These are phyloP conservation scores for Calonectria montana DNA, from an alignment of 2,329 filamentous ascomycete species.

Conservation along the genomic window DNA sequence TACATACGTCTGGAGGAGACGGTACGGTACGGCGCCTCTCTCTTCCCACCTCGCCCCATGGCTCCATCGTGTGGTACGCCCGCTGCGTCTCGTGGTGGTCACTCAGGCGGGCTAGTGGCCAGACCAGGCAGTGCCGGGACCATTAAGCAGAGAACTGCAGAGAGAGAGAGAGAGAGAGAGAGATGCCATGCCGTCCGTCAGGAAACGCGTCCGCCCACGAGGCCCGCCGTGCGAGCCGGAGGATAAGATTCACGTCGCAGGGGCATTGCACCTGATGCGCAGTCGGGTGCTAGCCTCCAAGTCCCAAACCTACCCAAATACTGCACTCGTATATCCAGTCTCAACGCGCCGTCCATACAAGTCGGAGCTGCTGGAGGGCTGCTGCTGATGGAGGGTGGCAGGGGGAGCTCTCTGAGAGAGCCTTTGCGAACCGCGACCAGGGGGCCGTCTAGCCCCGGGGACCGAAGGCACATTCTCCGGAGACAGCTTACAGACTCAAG, in stretches of 20 bases:
- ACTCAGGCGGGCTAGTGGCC: slow-evolving; percentile 23
- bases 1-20: not conserved
- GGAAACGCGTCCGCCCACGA: not conserved
- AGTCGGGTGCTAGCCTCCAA: slow-evolving; percentile 13
- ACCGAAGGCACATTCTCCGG: slow-evolving; percentile 15
- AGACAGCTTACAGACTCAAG: slow-evolving; percentile 6
- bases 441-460: slow-evolving; percentile 8
- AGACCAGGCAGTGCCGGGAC: slow-evolving; percentile 7
- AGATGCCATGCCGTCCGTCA: not conserved
- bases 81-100: slow-evolving; percentile 35
- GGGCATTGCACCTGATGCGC: slow-evolving; percentile 9
- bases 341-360: not conserved
- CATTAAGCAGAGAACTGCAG: not conserved
- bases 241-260: not conserved
- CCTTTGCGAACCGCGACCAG: slow-evolving; percentile 16
- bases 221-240: not conserved
- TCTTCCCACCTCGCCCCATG: slow-evolving; percentile 17
- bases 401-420: slow-evolving; percentile 19
- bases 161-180: not conserved
- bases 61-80: slow-evolving; percentile 18
- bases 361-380: slow-evolving; percentile 14
- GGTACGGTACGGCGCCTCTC: slow-evolving; percentile 3
- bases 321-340: slow-evolving; percentile 8
- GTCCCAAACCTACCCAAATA: slow-evolving; percentile 15
- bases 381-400: slow-evolving; percentile 18